Percentiles rank a stretch among this genome's conserved stretches.
These are phyloP conservation scores for Atkinsonella texensis DNA, from an alignment of 2,329 filamentous ascomycete species.

Conservation along the genomic window DNA sequence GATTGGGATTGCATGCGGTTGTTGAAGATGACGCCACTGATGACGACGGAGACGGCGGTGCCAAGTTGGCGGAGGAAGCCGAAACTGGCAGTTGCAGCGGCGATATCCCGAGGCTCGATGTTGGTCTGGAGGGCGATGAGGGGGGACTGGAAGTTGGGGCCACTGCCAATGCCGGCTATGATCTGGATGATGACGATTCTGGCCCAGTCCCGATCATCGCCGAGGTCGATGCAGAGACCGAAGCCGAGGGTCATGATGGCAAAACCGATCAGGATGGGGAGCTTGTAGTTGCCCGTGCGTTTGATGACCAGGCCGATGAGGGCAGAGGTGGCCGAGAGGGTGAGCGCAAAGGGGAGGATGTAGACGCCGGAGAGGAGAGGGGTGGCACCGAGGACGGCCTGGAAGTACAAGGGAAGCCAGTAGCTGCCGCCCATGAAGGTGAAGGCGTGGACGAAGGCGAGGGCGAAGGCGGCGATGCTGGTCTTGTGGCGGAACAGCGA, in stretches of 20 bases:
- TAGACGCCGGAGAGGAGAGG: slow-evolving; percentile 66
- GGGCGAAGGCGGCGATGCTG: slow-evolving; percentile 51
- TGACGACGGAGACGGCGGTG: slow-evolving; percentile 54
- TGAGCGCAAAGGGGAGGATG: slow-evolving; percentile 56
- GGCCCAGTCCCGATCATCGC: slow-evolving; percentile 39
- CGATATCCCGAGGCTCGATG: slow-evolving; percentile 50
- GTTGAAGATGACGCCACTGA: slow-evolving; percentile 70
- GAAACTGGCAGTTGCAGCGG: slow-evolving; percentile 55
- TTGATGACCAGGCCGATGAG: slow-evolving; percentile 43
- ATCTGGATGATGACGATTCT: slow-evolving; percentile 51
- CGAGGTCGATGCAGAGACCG: slow-evolving; percentile 51
- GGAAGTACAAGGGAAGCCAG: slow-evolving; percentile 78
- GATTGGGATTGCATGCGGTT: slow-evolving; percentile 55
- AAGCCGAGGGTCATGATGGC: slow-evolving; percentile 50
- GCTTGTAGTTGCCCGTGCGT: slow-evolving; percentile 54
- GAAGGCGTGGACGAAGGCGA: slow-evolving; percentile 62
- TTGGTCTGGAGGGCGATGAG: slow-evolving; percentile 56
- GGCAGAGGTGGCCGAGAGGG: slow-evolving; percentile 52
- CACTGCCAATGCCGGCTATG: slow-evolving; percentile 50
- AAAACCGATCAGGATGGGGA: slow-evolving; percentile 47
- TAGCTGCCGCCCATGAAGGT: slow-evolving; percentile 70
- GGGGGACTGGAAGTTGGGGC: slow-evolving; percentile 57
- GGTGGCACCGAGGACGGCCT: slow-evolving; percentile 55
- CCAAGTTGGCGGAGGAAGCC: slow-evolving; percentile 57
- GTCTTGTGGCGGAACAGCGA: slow-evolving; percentile 54